Evolutionary conservation across 805 yeast species (phyloP).

Genomic region (Osmozyma mogii): DNA sequence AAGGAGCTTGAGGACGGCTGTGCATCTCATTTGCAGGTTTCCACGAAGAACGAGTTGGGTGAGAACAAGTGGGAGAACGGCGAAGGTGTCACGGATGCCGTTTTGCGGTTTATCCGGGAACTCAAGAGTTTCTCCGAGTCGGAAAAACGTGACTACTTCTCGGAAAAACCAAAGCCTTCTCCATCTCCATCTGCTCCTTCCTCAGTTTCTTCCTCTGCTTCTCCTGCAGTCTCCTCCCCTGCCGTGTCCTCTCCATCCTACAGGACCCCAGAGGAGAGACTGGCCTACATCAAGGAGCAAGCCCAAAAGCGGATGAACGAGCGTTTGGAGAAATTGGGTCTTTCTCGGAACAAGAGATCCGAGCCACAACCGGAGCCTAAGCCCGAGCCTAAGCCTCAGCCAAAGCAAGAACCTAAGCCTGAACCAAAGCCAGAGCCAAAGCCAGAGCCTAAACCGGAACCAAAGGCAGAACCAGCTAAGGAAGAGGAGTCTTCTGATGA

Average conservation of each 20-base stretch:
- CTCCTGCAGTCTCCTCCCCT: constrained; percentile 4
- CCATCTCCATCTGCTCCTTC: background rate
- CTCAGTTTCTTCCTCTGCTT: constrained; percentile 1
- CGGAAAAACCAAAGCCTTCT: background rate
- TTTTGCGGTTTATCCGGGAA: constrained; percentile 51
- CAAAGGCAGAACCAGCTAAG: constrained; percentile 10
- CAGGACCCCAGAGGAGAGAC: constrained; percentile 56
- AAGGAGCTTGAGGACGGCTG: constrained; percentile 50
- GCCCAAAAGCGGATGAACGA: constrained; percentile 73
- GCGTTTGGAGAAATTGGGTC: constrained; percentile 73
- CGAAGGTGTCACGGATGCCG: constrained; percentile 59
- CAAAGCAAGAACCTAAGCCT: background rate
- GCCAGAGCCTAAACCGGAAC: background rate
- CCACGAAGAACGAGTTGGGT: constrained; percentile 40
- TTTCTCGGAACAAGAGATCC: constrained; percentile 33
- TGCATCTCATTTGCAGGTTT: constrained; percentile 32
- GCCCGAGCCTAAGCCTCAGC: constrained; percentile 5
- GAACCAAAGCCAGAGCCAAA: background rate
- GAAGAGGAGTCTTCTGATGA: constrained; percentile 24
- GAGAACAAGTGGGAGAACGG: constrained; percentile 77
- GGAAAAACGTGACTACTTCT: background rate
- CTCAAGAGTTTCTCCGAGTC: constrained; percentile 25
- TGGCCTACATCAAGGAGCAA: constrained; percentile 77
- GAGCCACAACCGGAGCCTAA: constrained; percentile 4
- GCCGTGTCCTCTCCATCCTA: constrained; percentile 13